Evolutionary conservation across 108 stramenopile species (phyloP), one percentile per base, ranked within the genome.

Genomic region (Stephanodiscus triporus): DNA sequence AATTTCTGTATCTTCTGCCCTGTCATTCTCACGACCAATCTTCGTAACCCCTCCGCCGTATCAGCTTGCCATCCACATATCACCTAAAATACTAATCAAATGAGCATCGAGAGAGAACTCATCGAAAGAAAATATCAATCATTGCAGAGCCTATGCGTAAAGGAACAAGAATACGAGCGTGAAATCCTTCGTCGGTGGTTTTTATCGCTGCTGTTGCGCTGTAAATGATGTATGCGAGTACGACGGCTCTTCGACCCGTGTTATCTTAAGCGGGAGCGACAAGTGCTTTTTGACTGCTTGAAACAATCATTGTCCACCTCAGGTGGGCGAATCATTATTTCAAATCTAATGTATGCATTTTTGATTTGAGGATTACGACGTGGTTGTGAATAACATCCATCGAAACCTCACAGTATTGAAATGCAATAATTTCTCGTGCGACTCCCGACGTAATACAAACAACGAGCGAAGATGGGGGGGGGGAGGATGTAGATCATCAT

Each of bases 221-320:
- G 16, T 26, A 54, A 24, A 27, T 11, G 13, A 20, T 54, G 53
- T 54, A 54, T 54, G 53, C 53, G 53, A 54, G 53, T 54, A 54
- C 53, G 53, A 54, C 53, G 53, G 23, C 53, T 54, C 53, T 9
- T 54, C 53, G 24, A 54, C 26, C 53, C 53, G 53, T 54, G 53
- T 23, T 24, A 54, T 9, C 32, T 4, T 27, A 26, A 54, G 26
- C 23, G 26, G 26, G 53, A 54, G 9, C 53, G 26, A 54, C 53
- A 23, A 54, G 53, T 54, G 53, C 53, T 54, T 54, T 54, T 54
- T 54, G 53, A 54, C 53, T 54, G 23, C 53, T 45, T 45, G 43
- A 45, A 45, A 45, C 26, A 27, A 26, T 26, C 23, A 54, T 24
- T 24, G 23, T 54, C 53, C 53, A 54, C 23, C 53, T 54, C 26